phyloP scores from a whole-genome alignment of 352 stramenopile species.

The Phytophthora foliorum region DNA sequence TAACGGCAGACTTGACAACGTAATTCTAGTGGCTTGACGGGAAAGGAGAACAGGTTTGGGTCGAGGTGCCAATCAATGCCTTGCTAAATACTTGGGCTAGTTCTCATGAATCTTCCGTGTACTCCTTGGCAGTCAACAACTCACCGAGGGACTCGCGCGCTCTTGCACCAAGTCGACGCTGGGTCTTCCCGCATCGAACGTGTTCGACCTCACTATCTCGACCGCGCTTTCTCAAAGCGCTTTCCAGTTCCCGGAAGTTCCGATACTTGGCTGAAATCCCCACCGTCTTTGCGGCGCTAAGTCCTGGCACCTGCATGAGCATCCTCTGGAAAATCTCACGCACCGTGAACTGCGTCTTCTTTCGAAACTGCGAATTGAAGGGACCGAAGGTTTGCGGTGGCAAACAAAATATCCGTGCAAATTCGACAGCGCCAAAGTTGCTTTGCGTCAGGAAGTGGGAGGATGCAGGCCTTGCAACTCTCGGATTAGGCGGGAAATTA shows the following conservation, averaged over 20 bases:
- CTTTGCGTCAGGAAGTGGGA: conserved; percentile 29
- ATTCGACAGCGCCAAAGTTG: conserved; percentile 13
- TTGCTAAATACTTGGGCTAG: not conserved
- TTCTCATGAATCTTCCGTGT: conserved; percentile 36
- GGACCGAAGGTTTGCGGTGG: conserved; percentile 57
- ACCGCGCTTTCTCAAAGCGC: conserved; percentile 44
- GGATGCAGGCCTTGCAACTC: not conserved
- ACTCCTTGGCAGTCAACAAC: conserved; percentile 47
- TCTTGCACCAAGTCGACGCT: conserved; percentile 59
- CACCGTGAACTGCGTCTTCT: conserved; percentile 76
- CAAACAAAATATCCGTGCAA: conserved; percentile 54
- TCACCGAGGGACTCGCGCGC: conserved; percentile 40
- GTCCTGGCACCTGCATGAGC: conserved; percentile 77
- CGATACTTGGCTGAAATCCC: conserved; percentile 52
- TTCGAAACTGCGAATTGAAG: conserved; percentile 85
- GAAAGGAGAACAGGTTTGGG: too few species aligned
- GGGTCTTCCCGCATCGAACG: conserved; percentile 57
- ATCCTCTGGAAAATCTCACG: conserved; percentile 87
- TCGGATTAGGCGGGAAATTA: conserved; percentile 50
- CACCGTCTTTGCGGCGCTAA: conserved; percentile 66
- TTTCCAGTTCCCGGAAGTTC: conserved; percentile 62
- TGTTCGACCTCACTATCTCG: conserved; percentile 51
- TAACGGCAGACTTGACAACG: too few species aligned
- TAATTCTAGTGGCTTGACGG: too few species aligned
- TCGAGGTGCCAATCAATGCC: not conserved